Percentiles rank a stretch among this genome's conserved stretches.
Conservation (phyloP, 495 filamentous ascomycete genomes). For the Aspergillus heteromorphus region DNA sequence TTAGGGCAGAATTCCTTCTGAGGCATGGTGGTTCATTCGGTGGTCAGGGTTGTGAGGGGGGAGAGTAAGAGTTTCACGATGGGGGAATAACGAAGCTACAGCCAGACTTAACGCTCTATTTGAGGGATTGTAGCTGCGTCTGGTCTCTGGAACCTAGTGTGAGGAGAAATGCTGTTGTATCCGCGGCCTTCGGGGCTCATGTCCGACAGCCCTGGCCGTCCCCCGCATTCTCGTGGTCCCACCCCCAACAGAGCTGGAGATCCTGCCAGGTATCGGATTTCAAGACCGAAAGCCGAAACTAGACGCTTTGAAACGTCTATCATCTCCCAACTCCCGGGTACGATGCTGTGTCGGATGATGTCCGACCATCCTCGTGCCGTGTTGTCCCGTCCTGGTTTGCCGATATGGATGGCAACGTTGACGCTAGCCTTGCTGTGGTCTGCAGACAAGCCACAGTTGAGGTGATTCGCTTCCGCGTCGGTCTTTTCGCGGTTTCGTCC, state of each 20-base stretch:
- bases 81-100: neutral
- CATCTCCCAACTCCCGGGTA: conserved; percentile 1
- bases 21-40: conserved; percentile 39
- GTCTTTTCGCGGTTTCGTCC: conserved; percentile 13
- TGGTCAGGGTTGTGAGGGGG: neutral
- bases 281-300: conserved; percentile 24
- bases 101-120: conserved; percentile 19
- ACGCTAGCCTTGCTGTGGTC: neutral
- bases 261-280: conserved; percentile 10
- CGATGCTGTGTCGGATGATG: conserved; percentile 17
- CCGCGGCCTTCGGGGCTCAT: conserved; percentile 30
- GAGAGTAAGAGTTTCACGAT: neutral
- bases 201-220: conserved; percentile 16
- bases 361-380: conserved; percentile 6
- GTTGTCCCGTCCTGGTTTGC: conserved; percentile 2
- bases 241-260: neutral
- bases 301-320: neutral
- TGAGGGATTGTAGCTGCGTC: conserved; percentile 17
- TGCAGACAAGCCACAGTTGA: neutral
- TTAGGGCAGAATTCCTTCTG: conserved; percentile 48
- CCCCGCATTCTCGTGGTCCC: neutral
- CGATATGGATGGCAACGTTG: neutral
- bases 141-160: neutral
- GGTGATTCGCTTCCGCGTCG: conserved; percentile 15
- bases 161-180: neutral